phyloP scores from a whole-genome alignment of 257 asterid genomes.

The Echium plantagineum region DNA sequence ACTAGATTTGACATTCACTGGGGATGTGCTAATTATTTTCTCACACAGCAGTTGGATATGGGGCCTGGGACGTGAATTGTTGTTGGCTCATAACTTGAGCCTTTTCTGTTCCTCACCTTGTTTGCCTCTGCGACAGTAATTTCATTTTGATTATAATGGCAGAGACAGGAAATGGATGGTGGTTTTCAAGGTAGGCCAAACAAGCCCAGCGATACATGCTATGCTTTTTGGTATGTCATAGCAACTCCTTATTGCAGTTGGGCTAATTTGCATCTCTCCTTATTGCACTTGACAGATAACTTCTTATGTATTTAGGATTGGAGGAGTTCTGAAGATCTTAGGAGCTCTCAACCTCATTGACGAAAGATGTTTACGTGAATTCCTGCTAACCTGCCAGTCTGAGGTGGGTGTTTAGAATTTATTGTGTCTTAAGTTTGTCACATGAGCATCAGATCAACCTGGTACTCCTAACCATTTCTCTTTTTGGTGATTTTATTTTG shows the following conservation, averaged over 20 bases:
- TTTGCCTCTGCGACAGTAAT: no score
- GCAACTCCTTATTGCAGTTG: slow-evolving; percentile 1
- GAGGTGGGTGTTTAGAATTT: slow-evolving; percentile 28
- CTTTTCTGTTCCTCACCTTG: no score
- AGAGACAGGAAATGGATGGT: slow-evolving; percentile 84
- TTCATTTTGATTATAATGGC: no score
- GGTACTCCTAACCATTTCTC: neutral
- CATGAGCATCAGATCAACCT: neutral
- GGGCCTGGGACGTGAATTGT: neutral
- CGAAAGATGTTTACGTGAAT: slow-evolving; percentile 47
- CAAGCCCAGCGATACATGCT: slow-evolving; percentile 82
- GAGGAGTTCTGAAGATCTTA: slow-evolving; percentile 70
- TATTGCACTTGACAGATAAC: slow-evolving; percentile 5
- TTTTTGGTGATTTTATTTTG: neutral
- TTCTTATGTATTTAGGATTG: slow-evolving; percentile 44
- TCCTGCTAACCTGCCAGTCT: slow-evolving; percentile 68
- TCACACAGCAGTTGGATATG: neutral
- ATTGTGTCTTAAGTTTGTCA: neutral
- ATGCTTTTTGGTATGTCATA: slow-evolving; percentile 75
- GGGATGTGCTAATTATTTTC: neutral
- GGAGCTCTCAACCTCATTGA: slow-evolving; percentile 59
- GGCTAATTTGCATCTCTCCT: slow-evolving; percentile 3
- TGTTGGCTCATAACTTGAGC: neutral
- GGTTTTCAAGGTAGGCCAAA: slow-evolving; percentile 92
- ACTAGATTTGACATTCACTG: neutral